Evolutionary conservation across 768 basidiomycete genomes (phyloP).

Genomic region (Kwoniella sp.): DNA sequence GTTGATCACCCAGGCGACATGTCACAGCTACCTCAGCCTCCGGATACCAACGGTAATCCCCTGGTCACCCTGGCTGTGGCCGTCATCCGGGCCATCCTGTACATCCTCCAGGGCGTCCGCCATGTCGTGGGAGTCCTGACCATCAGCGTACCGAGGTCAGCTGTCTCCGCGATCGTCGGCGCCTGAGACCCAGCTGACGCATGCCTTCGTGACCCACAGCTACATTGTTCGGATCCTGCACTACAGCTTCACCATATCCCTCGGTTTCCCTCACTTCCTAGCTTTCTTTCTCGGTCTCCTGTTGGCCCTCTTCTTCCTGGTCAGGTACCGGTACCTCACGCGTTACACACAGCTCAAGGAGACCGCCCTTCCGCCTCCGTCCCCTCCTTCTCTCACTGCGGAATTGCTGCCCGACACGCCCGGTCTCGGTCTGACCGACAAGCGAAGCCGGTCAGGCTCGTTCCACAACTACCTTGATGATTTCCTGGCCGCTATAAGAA

Average conservation of each 20-base stretch:
- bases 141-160: conserved; percentile 69
- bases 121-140: conserved; percentile 69
- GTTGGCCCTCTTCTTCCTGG: conserved; percentile 72
- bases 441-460: conserved; percentile 53
- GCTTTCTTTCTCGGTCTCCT: conserved; percentile 66
- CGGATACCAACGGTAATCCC: conserved; percentile 35
- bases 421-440: conserved; percentile 53
- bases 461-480: conserved; percentile 98
- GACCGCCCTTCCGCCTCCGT: conserved; percentile 31
- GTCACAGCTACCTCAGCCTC: conserved; percentile 14
- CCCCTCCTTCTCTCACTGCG: conserved; percentile 25
- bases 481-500: conserved; percentile 89
- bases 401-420: conserved; percentile 61
- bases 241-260: conserved; percentile 55
- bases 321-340: conserved; percentile 57
- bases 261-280: conserved; percentile 88
- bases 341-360: conserved; percentile 52
- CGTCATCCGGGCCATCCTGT: conserved; percentile 45
- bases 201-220: conserved; percentile 15
- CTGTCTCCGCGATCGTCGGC: neutral
- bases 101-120: conserved; percentile 38
- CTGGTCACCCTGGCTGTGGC: conserved; percentile 43
- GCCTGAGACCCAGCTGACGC: conserved; percentile 5
- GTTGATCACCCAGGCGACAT: neutral
- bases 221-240: conserved; percentile 46